Evolutionary conservation across 148 eudicot species (phyloP).

Genomic region (Vaccinium macrocarpon): DNA sequence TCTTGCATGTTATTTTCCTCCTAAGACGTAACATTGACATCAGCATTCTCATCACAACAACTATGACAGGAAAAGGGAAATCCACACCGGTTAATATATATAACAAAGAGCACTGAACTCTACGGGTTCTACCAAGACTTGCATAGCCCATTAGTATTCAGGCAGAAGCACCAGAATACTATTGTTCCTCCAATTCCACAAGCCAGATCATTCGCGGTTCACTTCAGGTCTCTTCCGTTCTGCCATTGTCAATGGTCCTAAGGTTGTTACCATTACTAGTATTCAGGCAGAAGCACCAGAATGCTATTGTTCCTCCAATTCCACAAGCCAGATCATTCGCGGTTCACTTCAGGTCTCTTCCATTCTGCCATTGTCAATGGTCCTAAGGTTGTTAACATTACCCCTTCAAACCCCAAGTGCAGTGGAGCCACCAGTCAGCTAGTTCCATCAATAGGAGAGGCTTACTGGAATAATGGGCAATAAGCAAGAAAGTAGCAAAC

Average conservation of each 20-base stretch:
- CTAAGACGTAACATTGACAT: not conserved
- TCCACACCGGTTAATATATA: not conserved
- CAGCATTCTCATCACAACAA: not conserved
- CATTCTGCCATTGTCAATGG: not conserved
- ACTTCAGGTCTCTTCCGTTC: not conserved
- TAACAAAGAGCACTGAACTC: not conserved
- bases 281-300: not conserved
- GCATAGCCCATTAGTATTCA: not conserved
- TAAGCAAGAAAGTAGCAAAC: not conserved
- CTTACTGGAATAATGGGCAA: not conserved
- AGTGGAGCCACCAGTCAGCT: not conserved
- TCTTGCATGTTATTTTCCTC: not conserved
- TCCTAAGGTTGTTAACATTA: not conserved
- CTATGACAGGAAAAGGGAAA: not conserved
- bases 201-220: constrained; percentile 1
- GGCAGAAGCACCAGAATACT: not conserved
- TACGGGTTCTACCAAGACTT: not conserved
- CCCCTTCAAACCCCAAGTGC: not conserved
- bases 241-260: not conserved
- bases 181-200: not conserved
- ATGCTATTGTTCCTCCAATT: not conserved
- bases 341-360: not conserved
- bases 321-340: not conserved
- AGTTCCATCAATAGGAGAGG: not conserved
- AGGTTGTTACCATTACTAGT: not conserved